These are phyloP conservation scores for Vicia sativa DNA, from an alignment of 306 rosid genomes.

Conservation along the genomic window DNA sequence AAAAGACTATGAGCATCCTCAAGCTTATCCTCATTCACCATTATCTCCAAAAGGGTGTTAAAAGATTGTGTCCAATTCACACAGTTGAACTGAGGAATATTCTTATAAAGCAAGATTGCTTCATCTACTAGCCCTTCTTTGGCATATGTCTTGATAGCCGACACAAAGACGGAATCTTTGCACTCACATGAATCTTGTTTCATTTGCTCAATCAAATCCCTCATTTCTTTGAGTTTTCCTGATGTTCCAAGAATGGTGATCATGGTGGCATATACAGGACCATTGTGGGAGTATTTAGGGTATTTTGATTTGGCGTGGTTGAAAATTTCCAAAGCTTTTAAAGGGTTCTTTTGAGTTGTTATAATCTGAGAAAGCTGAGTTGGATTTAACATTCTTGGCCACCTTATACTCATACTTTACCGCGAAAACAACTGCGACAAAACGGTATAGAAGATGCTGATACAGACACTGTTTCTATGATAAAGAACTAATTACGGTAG, in stretches of 20 bases:
- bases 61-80: constrained; percentile 57
- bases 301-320: constrained; percentile 48
- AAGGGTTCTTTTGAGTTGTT: constrained; percentile 51
- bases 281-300: constrained; percentile 53
- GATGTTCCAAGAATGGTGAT: constrained; percentile 52
- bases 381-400: constrained; percentile 62
- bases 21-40: constrained; percentile 48
- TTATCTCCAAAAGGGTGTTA: constrained; percentile 52
- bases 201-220: constrained; percentile 50
- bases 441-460: too few relatives aligned
- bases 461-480: too few relatives aligned
- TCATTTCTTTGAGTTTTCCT: constrained; percentile 49
- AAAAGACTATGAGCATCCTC: constrained; percentile 50
- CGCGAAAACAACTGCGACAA: too few relatives aligned
- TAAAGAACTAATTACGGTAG: too few relatives aligned
- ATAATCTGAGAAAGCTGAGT: constrained; percentile 51
- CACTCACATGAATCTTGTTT: constrained; percentile 59
- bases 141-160: constrained; percentile 48
- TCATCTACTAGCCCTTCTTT: constrained; percentile 47
- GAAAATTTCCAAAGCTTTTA: constrained; percentile 54
- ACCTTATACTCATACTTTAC: constrained; percentile 44
- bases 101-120: constrained; percentile 46
- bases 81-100: constrained; percentile 54
- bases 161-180: constrained; percentile 55
- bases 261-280: constrained; percentile 61